Base-by-base conservation (phyloP, 441 rosid genomes). In the Adansonia grandidieri region DNA sequence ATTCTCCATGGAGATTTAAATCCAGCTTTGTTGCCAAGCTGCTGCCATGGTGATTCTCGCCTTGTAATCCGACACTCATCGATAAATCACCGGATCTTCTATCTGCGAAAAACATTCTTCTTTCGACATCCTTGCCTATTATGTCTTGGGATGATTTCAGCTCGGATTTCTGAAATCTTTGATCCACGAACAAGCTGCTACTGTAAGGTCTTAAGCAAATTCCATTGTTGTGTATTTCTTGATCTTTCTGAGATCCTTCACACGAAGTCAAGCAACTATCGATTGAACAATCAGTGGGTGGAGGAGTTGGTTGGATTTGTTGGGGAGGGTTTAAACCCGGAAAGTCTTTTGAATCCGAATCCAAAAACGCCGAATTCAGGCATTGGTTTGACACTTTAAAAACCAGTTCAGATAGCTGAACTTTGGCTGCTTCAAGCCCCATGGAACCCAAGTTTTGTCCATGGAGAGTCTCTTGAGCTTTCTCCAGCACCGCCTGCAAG, bases 221-320 rank as follows among this genome's bases (percentile, higher is more conserved):
- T 53, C 88, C 91, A 47, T 82, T 85, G 69, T 84, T 84, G 83
- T 85, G 88, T 44, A 73, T 88, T 79, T 88, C 91, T 74, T 85
- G 90, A 58, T 84, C 96, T 83, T 84, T 94, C 50, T 84, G 96
- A 24, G 97, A 81, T 62, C 88, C 94, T 88, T 96, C 97, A 40
- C 94, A 86, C 48, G 96, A 86, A 11, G 99, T 96, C 53, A 94
- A 84, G 85, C 98, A 93, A 85, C 97, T 94, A 80, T 94, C 93
- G 19, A 93, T 84, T 6, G 98, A 96, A 77, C 95, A 90, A 79
- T 94, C 97, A 1, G 85, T 84, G n/a, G 85, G 97, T 63, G 87
- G 93, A 8, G 62, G 28, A 19, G 75, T 71, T 80, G 85, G 56
- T 82, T 86, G 96, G 60, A 79, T 75, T 68, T 85, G 92, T 62